Evolutionary conservation across 306 rosid species (phyloP).

Genomic region (Amphicarpaea edgeworthii): DNA sequence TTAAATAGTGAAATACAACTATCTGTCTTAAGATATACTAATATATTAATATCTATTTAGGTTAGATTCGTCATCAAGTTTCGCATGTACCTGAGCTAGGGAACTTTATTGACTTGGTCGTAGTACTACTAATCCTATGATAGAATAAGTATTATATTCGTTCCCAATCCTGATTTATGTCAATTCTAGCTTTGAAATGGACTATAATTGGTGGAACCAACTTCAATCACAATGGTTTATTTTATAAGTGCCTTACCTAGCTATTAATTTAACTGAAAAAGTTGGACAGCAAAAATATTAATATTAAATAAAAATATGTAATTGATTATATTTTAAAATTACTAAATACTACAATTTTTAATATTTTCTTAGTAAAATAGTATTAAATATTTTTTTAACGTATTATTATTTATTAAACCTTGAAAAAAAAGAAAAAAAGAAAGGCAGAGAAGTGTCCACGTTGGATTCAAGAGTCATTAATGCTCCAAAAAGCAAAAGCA

Average conservation of each 20-base stretch:
- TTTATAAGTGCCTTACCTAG: neutral
- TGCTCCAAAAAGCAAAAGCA: constrained; percentile 59
- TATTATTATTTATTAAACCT: neutral
- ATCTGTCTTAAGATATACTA: neutral
- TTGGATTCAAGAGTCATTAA: constrained; percentile 19
- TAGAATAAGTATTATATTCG: constrained; percentile 15
- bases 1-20: neutral
- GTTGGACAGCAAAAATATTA: neutral
- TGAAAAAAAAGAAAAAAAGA: neutral
- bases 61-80: neutral
- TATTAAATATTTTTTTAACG: too few relatives aligned
- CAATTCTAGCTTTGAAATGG: neutral
- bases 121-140: neutral
- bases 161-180: constrained; percentile 1
- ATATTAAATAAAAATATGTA: neutral
- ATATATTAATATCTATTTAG: neutral
- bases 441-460: constrained; percentile 20
- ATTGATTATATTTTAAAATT: neutral
- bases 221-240: neutral
- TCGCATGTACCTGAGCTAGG: neutral
- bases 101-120: neutral
- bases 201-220: neutral
- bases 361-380: too few relatives aligned
- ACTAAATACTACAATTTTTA: too few relatives aligned
- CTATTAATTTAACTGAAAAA: neutral